phyloP scores from a whole-genome alignment of 257 asterid genomes.

The Nicotiana obtusifolia region DNA sequence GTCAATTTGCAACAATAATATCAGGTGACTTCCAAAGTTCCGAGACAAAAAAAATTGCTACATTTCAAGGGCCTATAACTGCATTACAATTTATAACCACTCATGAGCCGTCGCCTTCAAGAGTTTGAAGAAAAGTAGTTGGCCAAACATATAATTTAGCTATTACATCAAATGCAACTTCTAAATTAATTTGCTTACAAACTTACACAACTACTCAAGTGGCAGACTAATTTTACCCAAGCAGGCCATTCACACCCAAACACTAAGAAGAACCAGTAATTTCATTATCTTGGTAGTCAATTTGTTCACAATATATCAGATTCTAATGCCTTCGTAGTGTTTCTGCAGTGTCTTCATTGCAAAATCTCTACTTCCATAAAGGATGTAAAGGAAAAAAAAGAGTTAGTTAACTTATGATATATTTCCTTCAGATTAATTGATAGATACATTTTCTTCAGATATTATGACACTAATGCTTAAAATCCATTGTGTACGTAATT shows the following conservation, averaged over 20 bases:
- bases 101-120: not conserved
- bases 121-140: not conserved
- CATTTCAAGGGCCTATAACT: not conserved
- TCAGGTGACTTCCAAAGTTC: not conserved
- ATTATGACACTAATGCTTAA: no score
- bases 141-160: not conserved
- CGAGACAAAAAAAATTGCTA: not conserved
- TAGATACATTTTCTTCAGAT: no score
- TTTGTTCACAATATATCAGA: not conserved
- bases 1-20: not conserved
- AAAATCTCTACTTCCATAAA: not conserved
- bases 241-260: not conserved
- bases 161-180: not conserved
- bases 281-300: constrained; percentile 3
- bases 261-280: not conserved
- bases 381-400: not conserved
- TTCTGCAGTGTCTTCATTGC: not conserved
- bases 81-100: not conserved
- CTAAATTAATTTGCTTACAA: not conserved
- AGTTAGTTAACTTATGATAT: not conserved
- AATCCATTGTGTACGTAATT: no score
- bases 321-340: not conserved
- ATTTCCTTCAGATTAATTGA: no score
- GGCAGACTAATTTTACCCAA: not conserved
- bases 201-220: not conserved